phyloP scores from a whole-genome alignment of 768 basidiomycete genomes.

The Naganishia kalamii region DNA sequence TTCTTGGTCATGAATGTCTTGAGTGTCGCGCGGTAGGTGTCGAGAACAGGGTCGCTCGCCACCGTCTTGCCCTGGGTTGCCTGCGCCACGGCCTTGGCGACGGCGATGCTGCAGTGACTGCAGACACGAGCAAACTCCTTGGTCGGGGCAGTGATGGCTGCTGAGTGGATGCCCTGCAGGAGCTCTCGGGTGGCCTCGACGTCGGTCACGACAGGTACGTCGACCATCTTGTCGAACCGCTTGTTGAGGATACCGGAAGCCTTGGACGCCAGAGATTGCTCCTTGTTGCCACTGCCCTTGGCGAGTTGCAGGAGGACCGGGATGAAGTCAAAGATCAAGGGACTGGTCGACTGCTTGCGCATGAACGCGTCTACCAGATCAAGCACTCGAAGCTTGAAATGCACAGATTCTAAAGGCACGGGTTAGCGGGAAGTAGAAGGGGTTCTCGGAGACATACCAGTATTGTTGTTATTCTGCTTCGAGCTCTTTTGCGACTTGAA shows the following conservation, averaged over 20 bases:
- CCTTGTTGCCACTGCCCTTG: constrained; percentile 62
- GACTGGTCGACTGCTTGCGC: constrained; percentile 69
- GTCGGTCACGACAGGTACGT: constrained; percentile 51
- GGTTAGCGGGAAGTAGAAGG: constrained; percentile 46
- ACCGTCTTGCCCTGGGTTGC: constrained; percentile 11
- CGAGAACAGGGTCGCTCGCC: constrained; percentile 48
- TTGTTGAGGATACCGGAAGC: constrained; percentile 69
- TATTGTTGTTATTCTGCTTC: constrained; percentile 55
- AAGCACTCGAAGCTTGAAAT: constrained; percentile 92
- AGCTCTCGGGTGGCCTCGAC: constrained; percentile 52
- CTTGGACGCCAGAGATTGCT: constrained; percentile 83
- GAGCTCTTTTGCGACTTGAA: constrained; percentile 65
- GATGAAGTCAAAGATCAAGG: constrained; percentile 61
- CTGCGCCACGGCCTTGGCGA: constrained; percentile 53
- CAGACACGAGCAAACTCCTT: constrained; percentile 61
- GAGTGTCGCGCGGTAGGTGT: constrained; percentile 62
- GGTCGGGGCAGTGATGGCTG: constrained; percentile 63
- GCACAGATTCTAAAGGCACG: constrained; percentile 77
- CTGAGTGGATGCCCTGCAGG: constrained; percentile 61
- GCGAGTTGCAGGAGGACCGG: constrained; percentile 72
- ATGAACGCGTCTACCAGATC: constrained; percentile 85
- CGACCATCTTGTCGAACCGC: constrained; percentile 69
- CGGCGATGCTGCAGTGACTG: constrained; percentile 64
- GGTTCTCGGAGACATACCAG: constrained; percentile 51
- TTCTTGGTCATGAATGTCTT: constrained; percentile 74